phyloP scores from a whole-genome alignment of 2,329 filamentous ascomycete species.

The Penicillium expansum region DNA sequence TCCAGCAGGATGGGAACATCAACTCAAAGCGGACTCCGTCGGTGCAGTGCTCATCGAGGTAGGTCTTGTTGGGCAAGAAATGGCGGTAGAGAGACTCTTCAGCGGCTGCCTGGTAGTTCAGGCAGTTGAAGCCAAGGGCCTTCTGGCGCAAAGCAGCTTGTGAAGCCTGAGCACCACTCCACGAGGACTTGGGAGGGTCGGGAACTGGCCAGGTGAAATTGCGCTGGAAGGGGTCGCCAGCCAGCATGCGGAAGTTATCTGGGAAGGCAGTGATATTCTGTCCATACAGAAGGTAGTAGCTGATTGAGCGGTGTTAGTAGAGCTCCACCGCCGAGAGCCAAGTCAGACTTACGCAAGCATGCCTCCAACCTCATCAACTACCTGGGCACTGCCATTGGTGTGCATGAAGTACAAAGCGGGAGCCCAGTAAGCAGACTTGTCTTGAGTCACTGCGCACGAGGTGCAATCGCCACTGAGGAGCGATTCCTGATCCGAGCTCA shows the following conservation, averaged over 20 bases:
- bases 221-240: constrained; percentile 66
- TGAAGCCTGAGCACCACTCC: constrained; percentile 63
- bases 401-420: constrained; percentile 76
- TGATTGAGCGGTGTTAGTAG: constrained; percentile 31
- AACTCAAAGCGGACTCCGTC: constrained; percentile 79
- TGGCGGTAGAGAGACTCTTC: constrained; percentile 80
- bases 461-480: constrained; percentile 68
- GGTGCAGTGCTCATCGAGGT: constrained; percentile 75
- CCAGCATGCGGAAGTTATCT: constrained; percentile 74
- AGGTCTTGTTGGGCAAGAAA: constrained; percentile 73
- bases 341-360: constrained; percentile 71
- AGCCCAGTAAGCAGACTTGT: constrained; percentile 87
- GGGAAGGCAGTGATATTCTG: constrained; percentile 70
- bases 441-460: constrained; percentile 74
- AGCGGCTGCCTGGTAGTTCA: constrained; percentile 68
- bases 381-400: constrained; percentile 61
- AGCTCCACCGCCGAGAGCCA: constrained; percentile 2
- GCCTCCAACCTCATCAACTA: constrained; percentile 73
- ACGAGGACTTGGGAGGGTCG: constrained; percentile 66
- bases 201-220: constrained; percentile 69
- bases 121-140: constrained; percentile 89
- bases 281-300: constrained; percentile 80
- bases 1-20: constrained; percentile 89
- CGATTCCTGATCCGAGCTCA: constrained; percentile 55
- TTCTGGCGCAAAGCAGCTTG: constrained; percentile 73